A percentile compares a stretch with the other conserved stretches of the same genome.
Evolutionary conservation across 2,329 filamentous ascomycete genomes (phyloP).

Genomic region (Geosmithia putterillii): DNA sequence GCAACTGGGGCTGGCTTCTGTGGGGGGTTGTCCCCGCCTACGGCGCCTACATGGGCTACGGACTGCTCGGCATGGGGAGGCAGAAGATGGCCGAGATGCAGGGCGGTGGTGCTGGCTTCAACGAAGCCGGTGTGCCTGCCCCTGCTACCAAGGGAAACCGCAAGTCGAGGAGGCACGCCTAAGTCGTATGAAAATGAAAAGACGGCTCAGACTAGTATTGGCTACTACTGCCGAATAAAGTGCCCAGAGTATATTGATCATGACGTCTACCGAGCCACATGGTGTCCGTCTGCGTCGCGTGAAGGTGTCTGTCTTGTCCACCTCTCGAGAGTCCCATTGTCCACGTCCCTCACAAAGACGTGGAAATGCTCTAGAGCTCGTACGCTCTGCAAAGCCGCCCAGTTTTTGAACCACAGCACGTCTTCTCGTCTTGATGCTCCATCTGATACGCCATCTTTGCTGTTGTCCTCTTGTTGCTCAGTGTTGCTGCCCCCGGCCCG

Average conservation of each 20-base stretch:
- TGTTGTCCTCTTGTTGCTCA: too few relatives aligned
- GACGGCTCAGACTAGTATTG: neutral
- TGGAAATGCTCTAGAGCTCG: conserved; percentile 84
- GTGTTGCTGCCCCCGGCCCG: conserved; percentile 28
- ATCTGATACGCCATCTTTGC: too few relatives aligned
- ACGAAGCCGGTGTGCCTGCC: conserved; percentile 11
- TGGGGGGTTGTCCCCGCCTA: conserved; percentile 44
- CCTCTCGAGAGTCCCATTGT: conserved; percentile 34
- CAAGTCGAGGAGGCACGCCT: conserved; percentile 41
- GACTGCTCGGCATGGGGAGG: conserved; percentile 40
- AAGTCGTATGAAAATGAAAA: conserved; percentile 4
- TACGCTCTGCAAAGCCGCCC: conserved; percentile 78
- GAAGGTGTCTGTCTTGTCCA: conserved; percentile 36
- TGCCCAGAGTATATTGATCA: too few relatives aligned
- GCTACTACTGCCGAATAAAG: too few relatives aligned
- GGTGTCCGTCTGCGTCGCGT: neutral
- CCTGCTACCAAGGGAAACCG: conserved; percentile 31
- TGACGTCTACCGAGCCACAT: conserved; percentile 1
- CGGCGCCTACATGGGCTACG: conserved; percentile 39
- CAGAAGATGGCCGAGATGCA: conserved; percentile 37
- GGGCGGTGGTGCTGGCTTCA: conserved; percentile 18
- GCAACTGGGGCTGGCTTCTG: conserved; percentile 59
- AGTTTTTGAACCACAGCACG: conserved; percentile 89
- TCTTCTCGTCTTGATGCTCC: conserved; percentile 21
- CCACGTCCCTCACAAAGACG: conserved; percentile 49